Percentiles rank a stretch among this genome's conserved stretches.
Conservation (phyloP, 257 asterid genomes). For the Gentiana macrophylla region DNA sequence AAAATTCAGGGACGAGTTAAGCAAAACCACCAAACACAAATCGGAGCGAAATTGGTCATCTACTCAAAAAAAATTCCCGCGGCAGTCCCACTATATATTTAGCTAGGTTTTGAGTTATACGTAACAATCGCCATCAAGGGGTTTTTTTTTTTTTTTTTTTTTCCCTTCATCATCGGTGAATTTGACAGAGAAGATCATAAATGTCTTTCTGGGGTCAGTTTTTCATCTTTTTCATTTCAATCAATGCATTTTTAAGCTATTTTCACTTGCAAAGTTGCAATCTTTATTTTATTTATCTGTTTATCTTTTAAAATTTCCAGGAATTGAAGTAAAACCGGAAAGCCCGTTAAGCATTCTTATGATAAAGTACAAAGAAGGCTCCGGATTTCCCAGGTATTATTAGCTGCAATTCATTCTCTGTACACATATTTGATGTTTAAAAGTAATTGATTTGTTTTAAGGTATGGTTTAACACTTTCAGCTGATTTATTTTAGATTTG, state of each 20-base stretch:
- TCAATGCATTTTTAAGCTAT: not conserved
- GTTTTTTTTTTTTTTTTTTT: too few relatives aligned
- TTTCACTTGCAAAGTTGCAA: not conserved
- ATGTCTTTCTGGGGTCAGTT: slow-evolving; percentile 69
- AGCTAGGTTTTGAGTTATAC: too few relatives aligned
- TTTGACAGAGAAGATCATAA: not conserved
- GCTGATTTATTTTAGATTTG: not conserved
- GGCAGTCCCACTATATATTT: too few relatives aligned
- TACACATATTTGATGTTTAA: not conserved
- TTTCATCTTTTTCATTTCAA: not conserved
- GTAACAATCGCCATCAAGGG: too few relatives aligned
- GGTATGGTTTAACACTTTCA: too few relatives aligned
- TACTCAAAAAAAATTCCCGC: too few relatives aligned
- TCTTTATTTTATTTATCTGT: not conserved
- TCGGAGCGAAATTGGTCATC: too few relatives aligned
- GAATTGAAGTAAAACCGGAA: slow-evolving; percentile 61
- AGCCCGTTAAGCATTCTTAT: slow-evolving; percentile 46
- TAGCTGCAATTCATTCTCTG: not conserved
- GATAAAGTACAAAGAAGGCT: slow-evolving; percentile 51
- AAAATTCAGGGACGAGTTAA: too few relatives aligned
- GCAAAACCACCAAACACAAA: too few relatives aligned
- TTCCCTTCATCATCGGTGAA: too few relatives aligned
- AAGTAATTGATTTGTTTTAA: too few relatives aligned
- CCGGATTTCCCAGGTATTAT: slow-evolving; percentile 64
- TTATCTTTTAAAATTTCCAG: slow-evolving; percentile 22